Conservation (phyloP, 2,329 filamentous ascomycete species). For the Apiospora sp. region DNA sequence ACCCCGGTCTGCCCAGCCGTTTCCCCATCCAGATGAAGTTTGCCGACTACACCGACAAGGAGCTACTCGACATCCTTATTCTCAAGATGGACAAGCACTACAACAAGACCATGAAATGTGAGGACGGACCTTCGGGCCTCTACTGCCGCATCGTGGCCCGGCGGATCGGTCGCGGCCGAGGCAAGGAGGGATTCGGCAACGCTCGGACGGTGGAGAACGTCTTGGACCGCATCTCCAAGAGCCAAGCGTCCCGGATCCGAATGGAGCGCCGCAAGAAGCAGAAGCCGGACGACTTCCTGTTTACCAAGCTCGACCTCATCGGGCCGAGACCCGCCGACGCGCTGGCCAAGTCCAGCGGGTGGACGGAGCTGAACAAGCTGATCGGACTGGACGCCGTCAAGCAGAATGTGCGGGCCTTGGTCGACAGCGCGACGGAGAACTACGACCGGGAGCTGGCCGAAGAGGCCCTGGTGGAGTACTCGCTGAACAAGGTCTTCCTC, state of each 20-base stretch:
- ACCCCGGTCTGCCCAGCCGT: constrained; percentile 73
- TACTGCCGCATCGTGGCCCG: constrained; percentile 70
- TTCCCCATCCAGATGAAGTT: constrained; percentile 74
- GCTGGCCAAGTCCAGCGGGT: constrained; percentile 35
- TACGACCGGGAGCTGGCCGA: constrained; percentile 40
- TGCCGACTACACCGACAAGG: constrained; percentile 71
- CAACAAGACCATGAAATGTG: constrained; percentile 61
- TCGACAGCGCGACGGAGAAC: constrained; percentile 43
- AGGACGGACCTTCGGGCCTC: constrained; percentile 65
- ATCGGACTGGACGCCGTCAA: constrained; percentile 38
- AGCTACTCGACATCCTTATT: constrained; percentile 69
- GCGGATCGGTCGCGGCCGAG: constrained; percentile 68
- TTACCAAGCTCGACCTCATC: constrained; percentile 75
- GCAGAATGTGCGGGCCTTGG: constrained; percentile 48
- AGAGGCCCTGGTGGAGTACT: constrained; percentile 35
- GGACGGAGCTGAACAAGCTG: constrained; percentile 41
- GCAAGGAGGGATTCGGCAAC: constrained; percentile 75
- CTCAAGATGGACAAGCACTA: constrained; percentile 63
- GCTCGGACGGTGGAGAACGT: constrained; percentile 73
- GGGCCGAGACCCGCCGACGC: constrained; percentile 52
- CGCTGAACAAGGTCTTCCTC: constrained; percentile 41
- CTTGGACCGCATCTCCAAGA: constrained; percentile 59
- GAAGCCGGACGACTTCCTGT: constrained; percentile 61
- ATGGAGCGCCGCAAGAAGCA: constrained; percentile 51
- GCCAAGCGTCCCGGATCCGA: constrained; percentile 65